phyloP scores from a whole-genome alignment of 2,329 filamentous ascomycete genomes.

The Pezicula carpinea region DNA sequence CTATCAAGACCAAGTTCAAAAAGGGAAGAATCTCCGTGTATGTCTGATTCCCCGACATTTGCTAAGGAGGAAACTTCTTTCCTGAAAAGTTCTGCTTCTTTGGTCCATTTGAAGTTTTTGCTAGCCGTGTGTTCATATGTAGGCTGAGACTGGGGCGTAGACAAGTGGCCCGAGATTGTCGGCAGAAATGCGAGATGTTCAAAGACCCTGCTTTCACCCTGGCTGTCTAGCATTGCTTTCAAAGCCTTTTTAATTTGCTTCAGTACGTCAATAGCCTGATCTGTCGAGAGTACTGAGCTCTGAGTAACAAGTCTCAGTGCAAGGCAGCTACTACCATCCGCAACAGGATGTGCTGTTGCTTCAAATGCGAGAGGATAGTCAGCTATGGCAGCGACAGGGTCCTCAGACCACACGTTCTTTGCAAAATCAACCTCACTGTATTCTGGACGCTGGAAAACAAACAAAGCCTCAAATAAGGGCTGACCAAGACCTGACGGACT shows the following conservation, averaged over 20 bases:
- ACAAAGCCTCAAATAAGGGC: constrained; percentile 72
- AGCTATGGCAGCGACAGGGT: constrained; percentile 25
- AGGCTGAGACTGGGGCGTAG: too few species aligned
- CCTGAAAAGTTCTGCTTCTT: constrained; percentile 47
- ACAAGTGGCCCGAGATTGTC: neutral
- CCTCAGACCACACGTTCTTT: constrained; percentile 48
- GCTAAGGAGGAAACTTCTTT: constrained; percentile 61
- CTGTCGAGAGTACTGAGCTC: constrained; percentile 33
- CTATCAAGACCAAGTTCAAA: constrained; percentile 86
- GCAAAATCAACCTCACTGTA: constrained; percentile 22
- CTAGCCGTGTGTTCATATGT: neutral
- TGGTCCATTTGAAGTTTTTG: constrained; percentile 52
- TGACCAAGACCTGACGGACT: constrained; percentile 45
- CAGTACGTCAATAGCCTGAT: constrained; percentile 35
- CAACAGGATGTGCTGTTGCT: constrained; percentile 46
- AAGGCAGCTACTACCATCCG: constrained; percentile 36
- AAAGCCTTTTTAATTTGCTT: constrained; percentile 33
- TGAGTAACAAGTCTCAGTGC: constrained; percentile 57
- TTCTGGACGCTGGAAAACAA: constrained; percentile 67
- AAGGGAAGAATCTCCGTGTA: constrained; percentile 60
- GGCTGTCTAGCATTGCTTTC: constrained; percentile 9
- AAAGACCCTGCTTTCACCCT: constrained; percentile 11
- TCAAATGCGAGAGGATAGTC: constrained; percentile 69
- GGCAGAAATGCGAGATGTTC: too few species aligned
- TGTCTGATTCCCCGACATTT: constrained; percentile 41